Percentiles rank a stretch among this genome's conserved stretches.
Evolutionary conservation across 2,329 filamentous ascomycete genomes (phyloP).

Genomic region (Pseudogymnoascus sp.): DNA sequence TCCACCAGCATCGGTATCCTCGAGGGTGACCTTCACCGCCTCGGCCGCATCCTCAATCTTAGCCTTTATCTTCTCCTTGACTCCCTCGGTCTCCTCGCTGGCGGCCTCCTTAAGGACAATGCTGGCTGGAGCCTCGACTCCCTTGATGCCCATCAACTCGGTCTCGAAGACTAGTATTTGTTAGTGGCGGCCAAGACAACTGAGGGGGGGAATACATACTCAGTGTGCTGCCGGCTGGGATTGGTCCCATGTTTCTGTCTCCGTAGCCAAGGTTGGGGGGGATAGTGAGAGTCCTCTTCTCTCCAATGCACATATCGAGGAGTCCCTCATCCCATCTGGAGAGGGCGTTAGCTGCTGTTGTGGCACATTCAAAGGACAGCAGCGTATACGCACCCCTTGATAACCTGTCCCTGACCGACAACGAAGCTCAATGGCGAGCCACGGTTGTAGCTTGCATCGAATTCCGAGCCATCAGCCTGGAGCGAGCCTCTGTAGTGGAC

Average conservation of each 20-base stretch:
- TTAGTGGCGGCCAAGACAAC: constrained; percentile 14
- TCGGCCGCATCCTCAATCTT: constrained; percentile 47
- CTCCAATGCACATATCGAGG: constrained; percentile 89
- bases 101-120: constrained; percentile 27
- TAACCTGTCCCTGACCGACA: constrained; percentile 75
- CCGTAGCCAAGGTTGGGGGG: constrained; percentile 85
- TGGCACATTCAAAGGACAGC: not conserved
- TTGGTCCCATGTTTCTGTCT: constrained; percentile 66
- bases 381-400: constrained; percentile 62
- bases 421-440: constrained; percentile 69
- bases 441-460: constrained; percentile 80
- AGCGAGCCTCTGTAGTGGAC: constrained; percentile 89
- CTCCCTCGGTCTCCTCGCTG: constrained; percentile 33
- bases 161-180: constrained; percentile 72
- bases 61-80: constrained; percentile 36
- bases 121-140: constrained; percentile 43
- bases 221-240: constrained; percentile 73
- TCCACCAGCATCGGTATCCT: constrained; percentile 46
- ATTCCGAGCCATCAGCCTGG: constrained; percentile 63
- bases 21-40: constrained; percentile 44
- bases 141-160: constrained; percentile 76
- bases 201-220: constrained; percentile 40
- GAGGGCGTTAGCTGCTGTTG: constrained; percentile 10
- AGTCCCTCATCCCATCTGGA: constrained; percentile 81
- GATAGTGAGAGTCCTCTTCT: constrained; percentile 84